Percentiles rank a stretch among this genome's conserved stretches.
These are phyloP conservation scores for Pythium sukuiense DNA, from an alignment of 352 stramenopile species.

Conservation along the genomic window DNA sequence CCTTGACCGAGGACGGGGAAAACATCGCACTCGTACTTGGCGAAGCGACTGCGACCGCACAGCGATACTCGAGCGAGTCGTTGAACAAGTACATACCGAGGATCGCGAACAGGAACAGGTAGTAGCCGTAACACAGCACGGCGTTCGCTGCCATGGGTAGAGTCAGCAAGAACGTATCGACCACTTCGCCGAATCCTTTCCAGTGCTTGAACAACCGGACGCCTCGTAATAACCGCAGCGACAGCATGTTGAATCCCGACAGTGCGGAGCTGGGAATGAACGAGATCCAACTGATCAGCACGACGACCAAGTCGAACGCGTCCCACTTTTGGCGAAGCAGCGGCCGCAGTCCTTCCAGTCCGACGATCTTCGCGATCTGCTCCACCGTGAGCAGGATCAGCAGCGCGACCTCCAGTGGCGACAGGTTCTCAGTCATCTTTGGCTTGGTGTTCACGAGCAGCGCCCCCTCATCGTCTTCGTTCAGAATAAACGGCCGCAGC, in stretches of 20 bases:
- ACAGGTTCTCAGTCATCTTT: constrained; percentile 53
- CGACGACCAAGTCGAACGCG: constrained; percentile 60
- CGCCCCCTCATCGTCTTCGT: constrained; percentile 34
- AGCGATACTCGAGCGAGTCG: constrained; percentile 76
- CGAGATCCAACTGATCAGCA: constrained; percentile 65
- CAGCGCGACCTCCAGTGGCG: constrained; percentile 55
- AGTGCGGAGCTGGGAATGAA: constrained; percentile 44
- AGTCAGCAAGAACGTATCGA: constrained; percentile 72
- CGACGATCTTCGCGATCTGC: constrained; percentile 62
- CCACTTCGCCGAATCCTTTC: constrained; percentile 75
- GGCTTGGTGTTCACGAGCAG: constrained; percentile 36
- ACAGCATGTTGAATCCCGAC: constrained; percentile 68
- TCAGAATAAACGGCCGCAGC: constrained; percentile 54
- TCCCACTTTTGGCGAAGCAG: constrained; percentile 71
- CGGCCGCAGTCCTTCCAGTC: constrained; percentile 58
- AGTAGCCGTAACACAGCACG: constrained; percentile 82
- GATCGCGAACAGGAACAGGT: constrained; percentile 84
- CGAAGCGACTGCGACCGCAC: constrained; percentile 34
- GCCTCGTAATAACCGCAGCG: constrained; percentile 70
- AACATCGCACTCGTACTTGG: constrained; percentile 25
- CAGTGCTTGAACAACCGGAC: constrained; percentile 70
- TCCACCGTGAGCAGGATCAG: constrained; percentile 69
- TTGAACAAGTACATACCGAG: constrained; percentile 88
- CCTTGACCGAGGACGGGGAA: constrained; percentile 25
- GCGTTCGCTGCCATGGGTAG: constrained; percentile 76